A percentile compares a stretch with the other conserved stretches of the same genome.
These are phyloP conservation scores for Ormosia emarginata DNA, from an alignment of 306 rosid species.

Conservation along the genomic window DNA sequence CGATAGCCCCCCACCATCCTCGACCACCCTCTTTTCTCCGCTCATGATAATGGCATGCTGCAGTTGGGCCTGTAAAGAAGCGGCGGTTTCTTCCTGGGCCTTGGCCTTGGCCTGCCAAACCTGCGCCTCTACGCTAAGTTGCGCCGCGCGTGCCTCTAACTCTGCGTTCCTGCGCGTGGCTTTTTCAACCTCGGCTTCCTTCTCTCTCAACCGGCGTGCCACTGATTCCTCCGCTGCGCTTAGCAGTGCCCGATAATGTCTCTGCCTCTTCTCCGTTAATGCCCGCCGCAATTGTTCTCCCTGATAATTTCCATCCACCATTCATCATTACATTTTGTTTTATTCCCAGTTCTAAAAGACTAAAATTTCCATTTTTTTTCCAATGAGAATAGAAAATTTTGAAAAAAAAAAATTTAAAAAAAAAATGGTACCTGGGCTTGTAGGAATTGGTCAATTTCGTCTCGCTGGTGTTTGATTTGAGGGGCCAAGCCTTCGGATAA, in stretches of 20 bases:
- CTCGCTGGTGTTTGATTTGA: conserved; percentile 70
- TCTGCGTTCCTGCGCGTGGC: conserved; percentile 70
- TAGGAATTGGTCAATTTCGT: conserved; percentile 73
- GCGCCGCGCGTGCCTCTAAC: conserved; percentile 83
- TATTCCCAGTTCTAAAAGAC: not conserved
- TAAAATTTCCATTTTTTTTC: not conserved
- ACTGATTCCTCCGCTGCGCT: conserved; percentile 62
- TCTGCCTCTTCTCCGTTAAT: conserved; percentile 65
- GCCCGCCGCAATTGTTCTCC: conserved; percentile 64
- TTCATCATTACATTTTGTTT: not conserved
- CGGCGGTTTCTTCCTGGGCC: conserved; percentile 72
- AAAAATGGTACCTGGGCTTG: conserved; percentile 61
- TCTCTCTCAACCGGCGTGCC: conserved; percentile 54
- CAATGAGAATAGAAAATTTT: not conserved
- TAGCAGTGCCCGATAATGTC: conserved; percentile 59
- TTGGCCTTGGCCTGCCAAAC: conserved; percentile 82
- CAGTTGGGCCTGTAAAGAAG: conserved; percentile 64
- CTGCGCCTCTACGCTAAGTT: conserved; percentile 65
- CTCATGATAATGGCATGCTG: conserved; percentile 62
- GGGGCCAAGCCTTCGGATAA: conserved; percentile 52
- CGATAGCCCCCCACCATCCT: conserved; percentile 37
- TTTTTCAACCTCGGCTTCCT: conserved; percentile 61
- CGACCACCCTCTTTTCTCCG: conserved; percentile 18
- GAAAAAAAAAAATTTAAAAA: not conserved
- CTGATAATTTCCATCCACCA: conserved; percentile 19